Evolutionary conservation across 192 early-diverging fungal species (phyloP), one percentile per base, ranked within the genome.

Genomic region (Diversispora eburnea): DNA sequence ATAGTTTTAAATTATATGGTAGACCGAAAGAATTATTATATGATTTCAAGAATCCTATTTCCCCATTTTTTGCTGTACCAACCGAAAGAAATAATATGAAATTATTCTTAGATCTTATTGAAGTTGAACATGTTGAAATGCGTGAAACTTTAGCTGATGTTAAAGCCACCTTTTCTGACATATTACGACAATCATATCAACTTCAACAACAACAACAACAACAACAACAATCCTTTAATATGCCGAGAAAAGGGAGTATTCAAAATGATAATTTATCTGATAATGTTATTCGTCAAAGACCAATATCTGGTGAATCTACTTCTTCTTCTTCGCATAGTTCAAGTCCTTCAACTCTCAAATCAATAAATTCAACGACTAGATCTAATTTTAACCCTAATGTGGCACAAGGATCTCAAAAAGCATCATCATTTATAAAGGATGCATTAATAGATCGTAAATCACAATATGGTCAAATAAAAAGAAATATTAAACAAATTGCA

Each of bases 1-100:
- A 82, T 63, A 67, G 75, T 12, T 85, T 85, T 46, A 80, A 83
- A 64, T 47, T 85, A 4, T 83, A 85, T 70, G 84, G 82, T 17
- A 59, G 80, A 71, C 80, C 82, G 42, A 65, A 77, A 3, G 55
- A 69, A 20, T 66, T 79, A 19, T 66, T 80, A 33, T 67, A 79
- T 51, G 80, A 81, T 72, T 72, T 72, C 22, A 72, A 72, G 48
- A 41, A 72, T 72, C 70, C 70, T 47, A 41, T 47, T 19, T 72
- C 70, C 0, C 70, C 70, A 4, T 45, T 72, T 72, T 72, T 72
- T 52, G 70, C 70, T 20, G 70, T 72, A 0, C 70, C 70, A 61
- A 61, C 55, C 19, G 70, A 19, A 3, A 72, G 52, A 33, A 72
- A 22, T 72, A 61, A 59, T 33, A 22, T 22, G 9, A 72, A 59